phyloP scores from a whole-genome alignment of 2,329 filamentous ascomycete species.

The Botrytis hyacinthi region DNA sequence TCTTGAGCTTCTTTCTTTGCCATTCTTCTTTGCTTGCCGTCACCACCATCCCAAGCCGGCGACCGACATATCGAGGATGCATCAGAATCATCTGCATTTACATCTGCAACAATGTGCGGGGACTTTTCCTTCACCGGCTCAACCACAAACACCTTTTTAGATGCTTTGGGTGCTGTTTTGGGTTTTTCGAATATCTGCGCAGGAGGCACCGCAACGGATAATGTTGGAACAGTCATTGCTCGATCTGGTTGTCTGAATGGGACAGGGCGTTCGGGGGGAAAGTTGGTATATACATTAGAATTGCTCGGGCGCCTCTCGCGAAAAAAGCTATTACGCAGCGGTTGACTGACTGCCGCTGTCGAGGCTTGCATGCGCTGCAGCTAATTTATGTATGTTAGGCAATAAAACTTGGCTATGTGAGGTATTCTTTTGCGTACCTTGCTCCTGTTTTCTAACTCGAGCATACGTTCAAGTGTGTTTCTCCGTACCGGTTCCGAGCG shows the following conservation, averaged over 20 bases:
- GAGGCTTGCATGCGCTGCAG: constrained; percentile 41
- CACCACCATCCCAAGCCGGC: constrained; percentile 60
- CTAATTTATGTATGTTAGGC: constrained; percentile 39
- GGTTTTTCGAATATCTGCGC: constrained; percentile 4
- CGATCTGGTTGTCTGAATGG: constrained; percentile 23
- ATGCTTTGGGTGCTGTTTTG: background rate
- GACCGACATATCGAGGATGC: constrained; percentile 55
- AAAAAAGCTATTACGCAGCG: constrained; percentile 10
- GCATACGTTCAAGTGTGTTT: constrained; percentile 52
- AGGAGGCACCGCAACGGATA: constrained; percentile 27
- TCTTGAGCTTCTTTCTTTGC: constrained; percentile 43
- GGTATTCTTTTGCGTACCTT: constrained; percentile 48
- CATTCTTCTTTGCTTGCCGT: constrained; percentile 47
- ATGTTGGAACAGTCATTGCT: constrained; percentile 31
- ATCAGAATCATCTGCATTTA: constrained; percentile 30
- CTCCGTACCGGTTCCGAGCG: constrained; percentile 24
- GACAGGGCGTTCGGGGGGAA: constrained; percentile 6
- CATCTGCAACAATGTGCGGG: constrained; percentile 23
- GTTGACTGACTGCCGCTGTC: constrained; percentile 1
- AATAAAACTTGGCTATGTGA: constrained; percentile 31
- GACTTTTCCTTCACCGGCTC: background rate
- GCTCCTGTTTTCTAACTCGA: constrained; percentile 56
- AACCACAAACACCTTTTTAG: background rate
- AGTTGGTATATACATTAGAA: constrained; percentile 22
- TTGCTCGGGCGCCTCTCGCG: constrained; percentile 15